Evolutionary conservation across 768 basidiomycete genomes (phyloP).

Genomic region (Pleurotus salmoneostramineus): DNA sequence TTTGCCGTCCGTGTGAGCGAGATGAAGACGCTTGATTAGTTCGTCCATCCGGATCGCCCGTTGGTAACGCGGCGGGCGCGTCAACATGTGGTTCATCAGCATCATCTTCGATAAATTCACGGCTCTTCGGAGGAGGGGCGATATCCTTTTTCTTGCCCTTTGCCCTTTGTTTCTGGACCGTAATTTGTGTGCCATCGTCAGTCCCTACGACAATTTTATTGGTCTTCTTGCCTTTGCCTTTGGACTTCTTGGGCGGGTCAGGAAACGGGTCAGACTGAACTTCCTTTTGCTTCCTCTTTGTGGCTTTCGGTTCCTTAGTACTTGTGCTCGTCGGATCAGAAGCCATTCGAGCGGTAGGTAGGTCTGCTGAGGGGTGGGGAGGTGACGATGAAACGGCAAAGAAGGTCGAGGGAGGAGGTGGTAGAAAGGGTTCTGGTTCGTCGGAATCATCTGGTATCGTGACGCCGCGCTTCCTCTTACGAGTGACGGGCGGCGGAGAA

Average conservation of each 20-base stretch:
- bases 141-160: slow-evolving; percentile 25
- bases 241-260: not conserved
- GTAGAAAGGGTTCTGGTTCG: slow-evolving; percentile 10
- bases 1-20: not conserved
- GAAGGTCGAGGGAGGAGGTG: slow-evolving; percentile 36
- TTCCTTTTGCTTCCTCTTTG: slow-evolving; percentile 22
- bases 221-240: slow-evolving; percentile 20
- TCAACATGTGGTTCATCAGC: slow-evolving; percentile 17
- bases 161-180: slow-evolving; percentile 19
- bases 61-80: not conserved
- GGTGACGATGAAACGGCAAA: slow-evolving; percentile 43
- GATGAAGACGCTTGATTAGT: not conserved
- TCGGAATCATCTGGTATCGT: slow-evolving; percentile 10
- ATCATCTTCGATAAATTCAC: slow-evolving; percentile 34
- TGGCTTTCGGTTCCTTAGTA: slow-evolving; percentile 20
- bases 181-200: slow-evolving; percentile 6
- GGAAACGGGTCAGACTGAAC: not conserved
- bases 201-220: slow-evolving; percentile 13
- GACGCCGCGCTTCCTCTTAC: slow-evolving; percentile 11
- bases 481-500: not conserved
- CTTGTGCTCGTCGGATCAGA: not conserved
- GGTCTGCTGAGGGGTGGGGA: slow-evolving; percentile 11
- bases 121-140: slow-evolving; percentile 35
- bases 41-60: not conserved
- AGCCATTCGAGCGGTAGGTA: not conserved